phyloP scores from a whole-genome alignment of 257 asterid genomes.

The Asclepias syriaca region DNA sequence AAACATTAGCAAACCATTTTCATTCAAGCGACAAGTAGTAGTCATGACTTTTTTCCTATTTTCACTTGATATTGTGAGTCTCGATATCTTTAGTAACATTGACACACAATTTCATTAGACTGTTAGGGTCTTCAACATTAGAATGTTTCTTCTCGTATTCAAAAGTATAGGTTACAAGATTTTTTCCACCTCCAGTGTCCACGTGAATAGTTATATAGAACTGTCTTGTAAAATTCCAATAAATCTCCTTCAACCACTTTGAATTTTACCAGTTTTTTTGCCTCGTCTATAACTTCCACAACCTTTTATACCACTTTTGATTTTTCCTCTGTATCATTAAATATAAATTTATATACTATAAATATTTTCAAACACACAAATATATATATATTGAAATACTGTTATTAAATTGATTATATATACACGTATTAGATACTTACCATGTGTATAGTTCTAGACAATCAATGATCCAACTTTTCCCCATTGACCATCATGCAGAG shows the following conservation, averaged over 20 bases:
- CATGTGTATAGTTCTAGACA: conserved; percentile 5
- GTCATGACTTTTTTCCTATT: too few species aligned
- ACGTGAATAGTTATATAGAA: conserved; percentile 11
- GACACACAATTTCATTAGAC: conserved; percentile 3
- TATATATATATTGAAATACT: too few species aligned
- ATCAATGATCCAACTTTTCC: conserved; percentile 1
- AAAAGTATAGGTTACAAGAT: conserved; percentile 19
- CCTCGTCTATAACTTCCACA: not conserved
- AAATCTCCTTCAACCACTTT: not conserved
- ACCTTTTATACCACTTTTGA: not conserved
- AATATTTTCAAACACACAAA: not conserved
- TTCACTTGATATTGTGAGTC: not conserved
- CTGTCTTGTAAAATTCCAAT: too few species aligned
- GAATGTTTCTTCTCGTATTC: conserved; percentile 13
- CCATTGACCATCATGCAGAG: conserved; percentile 2
- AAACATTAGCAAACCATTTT: too few species aligned
- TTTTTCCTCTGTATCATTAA: conserved; percentile 18
- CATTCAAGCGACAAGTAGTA: too few species aligned
- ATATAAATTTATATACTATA: too few species aligned
- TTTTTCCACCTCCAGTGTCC: conserved; percentile 11
- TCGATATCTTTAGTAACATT: conserved; percentile 22
- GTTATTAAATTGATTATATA: too few species aligned
- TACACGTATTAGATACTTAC: not conserved
- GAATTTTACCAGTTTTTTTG: conserved; percentile 22
- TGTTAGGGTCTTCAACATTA: conserved; percentile 9